phyloP scores from a whole-genome alignment of 495 filamentous ascomycete genomes.

The Xylaria castorea region DNA sequence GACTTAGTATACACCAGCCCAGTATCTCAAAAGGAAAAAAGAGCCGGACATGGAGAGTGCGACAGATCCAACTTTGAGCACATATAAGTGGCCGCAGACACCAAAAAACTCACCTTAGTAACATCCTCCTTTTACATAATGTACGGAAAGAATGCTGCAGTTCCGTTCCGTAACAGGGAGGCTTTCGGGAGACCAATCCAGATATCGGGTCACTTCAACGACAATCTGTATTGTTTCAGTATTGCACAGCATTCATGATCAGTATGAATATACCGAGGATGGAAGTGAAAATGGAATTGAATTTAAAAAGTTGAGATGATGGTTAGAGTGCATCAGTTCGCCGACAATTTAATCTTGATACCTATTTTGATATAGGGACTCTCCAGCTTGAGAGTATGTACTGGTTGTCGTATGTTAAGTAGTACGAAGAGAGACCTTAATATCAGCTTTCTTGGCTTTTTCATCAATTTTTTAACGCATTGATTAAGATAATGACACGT shows the following conservation, averaged over 20 bases:
- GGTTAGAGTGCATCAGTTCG: background rate
- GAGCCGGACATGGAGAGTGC: too few species aligned
- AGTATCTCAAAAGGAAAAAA: too few species aligned
- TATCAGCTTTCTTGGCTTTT: too few species aligned
- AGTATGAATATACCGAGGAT: background rate
- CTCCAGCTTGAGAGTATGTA: background rate
- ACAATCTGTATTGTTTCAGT: background rate
- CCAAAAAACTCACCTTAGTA: too few species aligned
- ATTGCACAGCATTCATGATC: background rate
- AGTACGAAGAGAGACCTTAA: too few species aligned
- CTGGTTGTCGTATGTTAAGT: background rate
- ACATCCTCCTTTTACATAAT: too few species aligned
- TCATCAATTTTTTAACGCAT: too few species aligned
- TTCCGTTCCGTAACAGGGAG: too few species aligned
- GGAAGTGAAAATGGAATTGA: background rate
- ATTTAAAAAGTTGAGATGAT: background rate
- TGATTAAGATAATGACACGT: too few species aligned
- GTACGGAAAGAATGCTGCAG: too few species aligned
- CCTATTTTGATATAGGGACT: background rate
- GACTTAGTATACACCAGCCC: background rate
- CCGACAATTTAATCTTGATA: background rate
- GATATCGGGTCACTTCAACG: background rate
- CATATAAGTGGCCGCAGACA: too few species aligned
- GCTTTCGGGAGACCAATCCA: background rate
- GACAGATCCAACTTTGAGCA: too few species aligned